These are phyloP conservation scores for Boletales sp. DNA, from an alignment of 768 basidiomycete genomes.

Conservation along the genomic window DNA sequence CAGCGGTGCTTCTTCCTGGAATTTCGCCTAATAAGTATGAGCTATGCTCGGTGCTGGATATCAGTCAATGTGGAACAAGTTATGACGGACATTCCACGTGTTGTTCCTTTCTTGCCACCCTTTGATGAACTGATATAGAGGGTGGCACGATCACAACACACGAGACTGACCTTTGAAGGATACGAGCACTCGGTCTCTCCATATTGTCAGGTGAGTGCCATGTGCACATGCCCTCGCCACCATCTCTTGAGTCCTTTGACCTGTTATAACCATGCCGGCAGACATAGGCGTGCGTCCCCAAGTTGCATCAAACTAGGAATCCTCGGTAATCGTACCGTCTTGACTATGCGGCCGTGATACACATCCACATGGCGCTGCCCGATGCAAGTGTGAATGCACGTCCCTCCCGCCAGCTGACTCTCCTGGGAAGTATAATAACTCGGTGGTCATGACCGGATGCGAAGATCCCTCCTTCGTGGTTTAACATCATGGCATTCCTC, in stretches of 20 bases:
- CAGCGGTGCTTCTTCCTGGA: constrained; percentile 14
- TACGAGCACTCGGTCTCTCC: neutral
- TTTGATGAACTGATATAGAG: constrained; percentile 5
- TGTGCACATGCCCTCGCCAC: constrained; percentile 11
- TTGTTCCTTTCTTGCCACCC: neutral
- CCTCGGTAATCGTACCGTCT: constrained; percentile 6
- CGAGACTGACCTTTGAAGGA: constrained; percentile 8
- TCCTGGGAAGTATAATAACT: constrained; percentile 18
- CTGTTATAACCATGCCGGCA: constrained; percentile 8
- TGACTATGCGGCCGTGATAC: constrained; percentile 3
- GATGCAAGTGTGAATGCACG: neutral
- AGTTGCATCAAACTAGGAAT: constrained; percentile 3
- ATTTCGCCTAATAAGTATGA: constrained; percentile 18
- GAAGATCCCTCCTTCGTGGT: neutral
- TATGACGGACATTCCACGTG: constrained; percentile 13
- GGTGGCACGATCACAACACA: constrained; percentile 4
- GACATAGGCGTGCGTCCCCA: neutral
- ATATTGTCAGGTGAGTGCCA: constrained; percentile 11
- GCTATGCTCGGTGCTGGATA: constrained; percentile 12
- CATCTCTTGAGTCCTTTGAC: neutral
- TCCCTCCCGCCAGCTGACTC: neutral
- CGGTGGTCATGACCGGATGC: neutral
- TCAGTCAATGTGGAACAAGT: neutral
- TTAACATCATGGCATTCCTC: constrained; percentile 11
- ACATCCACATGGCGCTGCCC: constrained; percentile 9